Evolutionary conservation across 1,139 yeast genomes (phyloP), one percentile per base, ranked within the genome.

Genomic region (Yamadazyma dushanensis): DNA sequence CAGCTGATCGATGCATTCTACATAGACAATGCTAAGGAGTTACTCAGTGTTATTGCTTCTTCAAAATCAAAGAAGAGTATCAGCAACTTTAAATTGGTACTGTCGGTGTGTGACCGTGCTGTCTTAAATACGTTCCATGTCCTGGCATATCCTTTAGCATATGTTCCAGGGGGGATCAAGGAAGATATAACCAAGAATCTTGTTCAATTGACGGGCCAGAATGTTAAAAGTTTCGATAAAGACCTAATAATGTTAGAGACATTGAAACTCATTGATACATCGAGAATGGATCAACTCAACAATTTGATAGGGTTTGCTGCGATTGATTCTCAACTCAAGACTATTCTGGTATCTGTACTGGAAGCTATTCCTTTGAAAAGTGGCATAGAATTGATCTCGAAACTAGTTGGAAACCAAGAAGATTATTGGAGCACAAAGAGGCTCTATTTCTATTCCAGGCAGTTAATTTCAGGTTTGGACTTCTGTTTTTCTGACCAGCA

Each of bases 111-210:
- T 8, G 15, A n/a, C 9, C 10, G 13, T 8, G 7, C 16, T 5
- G 14, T 11, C 7, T 5, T 10, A 10, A n/a, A 15, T 3, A 15
- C 8, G 6, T 19, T 22, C 21, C 15, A 19, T 10, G 15, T 16
- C 8, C 8, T 74, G 19, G 62, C 76, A 37, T 53, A 77, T 1
- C 70, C 82, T 0, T 50, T 78, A 8, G 61, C 83, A 0, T 78
- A 65, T 44, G 52, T 75, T 15, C 32, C 54, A 10, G 59, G 61
- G 17, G 82, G 83, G 0, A 43, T 58, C 1, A 56, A 73, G 26
- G 64, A 64, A 35, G 56, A 57, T 1, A 52, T 76, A 17, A 3
- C 11, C 8, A 8, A 9, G 6, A 21, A 16, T 6, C 13, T 26
- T 5, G 16, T 13, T 4, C 19, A 13, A 11, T 29, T 29, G 7